These are phyloP conservation scores for Orbilia javanica DNA, from an alignment of 2,329 filamentous ascomycete genomes.

Conservation along the genomic window DNA sequence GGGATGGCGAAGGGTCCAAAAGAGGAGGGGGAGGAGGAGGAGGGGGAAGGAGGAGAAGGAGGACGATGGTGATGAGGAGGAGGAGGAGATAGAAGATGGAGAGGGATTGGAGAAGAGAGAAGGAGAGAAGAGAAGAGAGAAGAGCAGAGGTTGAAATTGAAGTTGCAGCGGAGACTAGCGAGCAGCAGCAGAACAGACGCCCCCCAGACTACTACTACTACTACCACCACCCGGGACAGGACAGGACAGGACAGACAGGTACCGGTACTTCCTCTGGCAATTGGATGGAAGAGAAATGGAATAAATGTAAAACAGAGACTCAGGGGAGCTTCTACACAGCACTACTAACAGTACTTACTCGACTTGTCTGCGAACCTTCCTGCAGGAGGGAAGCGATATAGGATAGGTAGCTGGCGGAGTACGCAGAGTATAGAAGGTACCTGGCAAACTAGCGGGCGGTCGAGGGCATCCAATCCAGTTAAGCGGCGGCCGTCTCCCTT, in stretches of 20 bases:
- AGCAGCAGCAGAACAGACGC: not conserved
- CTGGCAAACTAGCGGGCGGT: not conserved
- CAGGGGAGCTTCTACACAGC: not conserved
- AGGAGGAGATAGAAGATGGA: constrained; percentile 18
- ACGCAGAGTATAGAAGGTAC: no score
- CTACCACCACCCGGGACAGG: not conserved
- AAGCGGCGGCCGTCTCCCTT: constrained; percentile 2
- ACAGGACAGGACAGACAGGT: not conserved
- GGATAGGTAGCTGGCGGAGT: not conserved
- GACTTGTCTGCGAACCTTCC: not conserved
- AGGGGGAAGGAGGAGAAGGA: not conserved
- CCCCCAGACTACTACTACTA: not conserved
- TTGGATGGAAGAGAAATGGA: not conserved
- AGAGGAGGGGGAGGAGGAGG: constrained; percentile 13
- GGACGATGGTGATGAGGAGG: not conserved
- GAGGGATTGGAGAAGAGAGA: constrained; percentile 23
- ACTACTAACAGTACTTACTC: not conserved
- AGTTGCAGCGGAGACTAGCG: constrained; percentile 19
- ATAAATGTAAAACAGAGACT: not conserved
- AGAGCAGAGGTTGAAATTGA: constrained; percentile 45
- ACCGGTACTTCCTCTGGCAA: not conserved
- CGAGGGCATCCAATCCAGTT: not conserved
- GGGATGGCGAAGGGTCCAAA: not conserved
- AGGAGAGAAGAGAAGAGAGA: constrained; percentile 13
- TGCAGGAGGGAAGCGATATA: not conserved